A percentile compares a stretch with the other conserved stretches of the same genome.
These are phyloP conservation scores for Trametes maxima DNA, from an alignment of 768 basidiomycete genomes.

Conservation along the genomic window DNA sequence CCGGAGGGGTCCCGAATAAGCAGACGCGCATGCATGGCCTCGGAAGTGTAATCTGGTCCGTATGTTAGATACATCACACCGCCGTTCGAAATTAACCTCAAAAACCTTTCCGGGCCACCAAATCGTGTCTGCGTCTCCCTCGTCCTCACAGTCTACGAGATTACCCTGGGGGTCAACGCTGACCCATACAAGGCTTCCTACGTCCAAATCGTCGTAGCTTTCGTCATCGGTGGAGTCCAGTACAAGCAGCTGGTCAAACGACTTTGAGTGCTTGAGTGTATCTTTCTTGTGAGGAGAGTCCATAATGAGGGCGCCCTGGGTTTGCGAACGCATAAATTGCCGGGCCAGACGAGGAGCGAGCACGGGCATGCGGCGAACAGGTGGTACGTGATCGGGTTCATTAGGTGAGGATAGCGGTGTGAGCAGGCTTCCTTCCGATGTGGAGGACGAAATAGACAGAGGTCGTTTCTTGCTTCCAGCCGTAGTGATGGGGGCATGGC, in stretches of 20 bases:
- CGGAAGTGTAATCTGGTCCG: slow-evolving; percentile 2
- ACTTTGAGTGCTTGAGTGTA: slow-evolving; percentile 4
- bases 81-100: slow-evolving; percentile 7
- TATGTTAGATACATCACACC: background rate
- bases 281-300: background rate
- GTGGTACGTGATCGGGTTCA: background rate
- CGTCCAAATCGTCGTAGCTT: slow-evolving; percentile 6
- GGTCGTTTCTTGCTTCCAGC: slow-evolving; percentile 17
- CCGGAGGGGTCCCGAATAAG: slow-evolving; percentile 34
- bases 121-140: slow-evolving; percentile 32
- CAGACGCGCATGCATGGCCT: slow-evolving; percentile 28
- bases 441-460: slow-evolving; percentile 6
- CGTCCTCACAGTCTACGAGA: slow-evolving; percentile 7
- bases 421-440: slow-evolving; percentile 3
- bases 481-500: too few relatives aligned
- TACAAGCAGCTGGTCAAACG: slow-evolving; percentile 11
- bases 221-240: slow-evolving; percentile 18
- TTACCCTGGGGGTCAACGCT: slow-evolving; percentile 25
- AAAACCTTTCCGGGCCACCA: slow-evolving; percentile 79
- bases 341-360: slow-evolving; percentile 17
- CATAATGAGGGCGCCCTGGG: background rate
- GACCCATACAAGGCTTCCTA: slow-evolving; percentile 31
- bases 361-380: slow-evolving; percentile 1
- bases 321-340: slow-evolving; percentile 18
- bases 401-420: slow-evolving; percentile 16